Conservation (phyloP, 1,139 yeast genomes). For the Protomyces lactucae-debilis region DNA sequence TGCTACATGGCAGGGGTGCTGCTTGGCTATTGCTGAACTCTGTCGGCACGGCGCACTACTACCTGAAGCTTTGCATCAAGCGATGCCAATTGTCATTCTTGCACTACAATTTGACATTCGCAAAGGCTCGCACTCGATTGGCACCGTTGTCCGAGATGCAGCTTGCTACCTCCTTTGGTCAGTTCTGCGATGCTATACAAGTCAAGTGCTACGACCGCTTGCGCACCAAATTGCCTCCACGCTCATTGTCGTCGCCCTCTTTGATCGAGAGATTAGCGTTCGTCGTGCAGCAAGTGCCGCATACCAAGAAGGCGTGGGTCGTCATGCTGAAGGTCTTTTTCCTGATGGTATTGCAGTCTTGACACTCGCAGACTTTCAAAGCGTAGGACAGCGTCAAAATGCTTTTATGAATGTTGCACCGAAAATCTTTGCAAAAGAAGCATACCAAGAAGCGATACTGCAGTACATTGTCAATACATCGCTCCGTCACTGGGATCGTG, state of each 20-base stretch:
- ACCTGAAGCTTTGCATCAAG: conserved; percentile 18
- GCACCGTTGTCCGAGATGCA: conserved; percentile 73
- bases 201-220: conserved; percentile 34
- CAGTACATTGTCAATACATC: conserved; percentile 38
- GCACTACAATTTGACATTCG: conserved; percentile 55
- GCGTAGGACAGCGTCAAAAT: conserved; percentile 44
- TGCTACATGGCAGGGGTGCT: conserved; percentile 46
- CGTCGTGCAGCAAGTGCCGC: conserved; percentile 84
- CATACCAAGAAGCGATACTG: conserved; percentile 38
- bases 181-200: conserved; percentile 46
- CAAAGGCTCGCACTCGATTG: conserved; percentile 50
- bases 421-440: conserved; percentile 32
- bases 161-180: conserved; percentile 76
- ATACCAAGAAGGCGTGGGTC: conserved; percentile 75
- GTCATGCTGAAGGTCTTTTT: conserved; percentile 47
- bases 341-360: conserved; percentile 49
- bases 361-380: conserved; percentile 52
- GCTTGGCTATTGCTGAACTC: conserved; percentile 47
- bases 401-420: conserved; percentile 44
- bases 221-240: conserved; percentile 34
- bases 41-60: conserved; percentile 39
- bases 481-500: conserved; percentile 42
- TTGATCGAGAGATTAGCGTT: conserved; percentile 68
- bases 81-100: conserved; percentile 36
- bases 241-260: conserved; percentile 49